Evolutionary conservation across 257 asterid genomes (phyloP), one percentile per base, ranked within the genome.

Genomic region (Ilex asprella): DNA sequence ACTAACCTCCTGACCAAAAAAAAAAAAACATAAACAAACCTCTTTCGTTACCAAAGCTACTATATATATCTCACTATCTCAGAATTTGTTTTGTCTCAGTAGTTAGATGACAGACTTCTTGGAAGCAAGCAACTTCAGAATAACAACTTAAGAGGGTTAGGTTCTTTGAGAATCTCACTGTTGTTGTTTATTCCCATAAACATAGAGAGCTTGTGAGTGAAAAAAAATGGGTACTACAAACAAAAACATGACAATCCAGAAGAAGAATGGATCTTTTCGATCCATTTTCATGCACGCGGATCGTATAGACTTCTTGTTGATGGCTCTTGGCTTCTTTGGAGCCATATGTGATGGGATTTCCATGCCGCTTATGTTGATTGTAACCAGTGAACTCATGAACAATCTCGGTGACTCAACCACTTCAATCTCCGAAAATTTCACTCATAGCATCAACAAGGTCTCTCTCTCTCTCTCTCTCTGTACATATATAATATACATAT

Each of bases 241-340:
- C 52, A 46, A 46, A 10, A 14, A 11, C 52, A 46, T 10, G n/a
- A 14, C 14, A 46, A 12, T 46, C 4, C 60, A 77, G 59, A 75
- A 69, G 60, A 81, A 67, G 30, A 65, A 31, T 44, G 73, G 70
- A 13, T 75, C 77, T 13, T 81, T 83, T 14, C 31, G 75, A 16
- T 78, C 83, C 16, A 82, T 86, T 55, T 88, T 88, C 84, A 84
- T 78, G 90, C 90, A 82, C 64, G 89, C 98, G 1, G 95, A 88
- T 63, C 53, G 55, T 0, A 58, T 67, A 46, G 98, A 91, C 39
- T 66, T 41, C 54, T 39, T 71, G 58, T 56, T 91, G 74, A 88
- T 88, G 96, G 43, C 66, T 16, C 16, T 86, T 21, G 98, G 98
- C 2, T 62, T 86, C 13, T 6, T 91, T 2, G 98, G 96, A 2